These are phyloP conservation scores for Monilinia laxa DNA, from an alignment of 2,329 filamentous ascomycete genomes.

Conservation along the genomic window DNA sequence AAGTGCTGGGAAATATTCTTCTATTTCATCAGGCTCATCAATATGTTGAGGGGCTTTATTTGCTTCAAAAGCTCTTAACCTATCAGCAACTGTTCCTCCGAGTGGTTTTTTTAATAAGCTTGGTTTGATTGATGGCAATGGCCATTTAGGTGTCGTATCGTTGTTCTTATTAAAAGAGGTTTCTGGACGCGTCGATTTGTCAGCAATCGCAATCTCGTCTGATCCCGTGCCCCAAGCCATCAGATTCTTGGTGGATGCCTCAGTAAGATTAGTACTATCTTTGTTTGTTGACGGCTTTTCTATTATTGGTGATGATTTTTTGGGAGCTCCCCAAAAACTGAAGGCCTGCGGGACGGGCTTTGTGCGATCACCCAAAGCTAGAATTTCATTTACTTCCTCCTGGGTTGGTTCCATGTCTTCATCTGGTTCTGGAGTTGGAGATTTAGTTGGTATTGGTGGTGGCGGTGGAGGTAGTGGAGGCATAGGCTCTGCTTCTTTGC, in stretches of 20 bases:
- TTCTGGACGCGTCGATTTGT: slow-evolving; percentile 52
- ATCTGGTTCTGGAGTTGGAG: slow-evolving; percentile 17
- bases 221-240: slow-evolving; percentile 40
- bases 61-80: slow-evolving; percentile 56
- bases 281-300: slow-evolving; percentile 28
- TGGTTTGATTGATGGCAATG: slow-evolving; percentile 43
- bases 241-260: slow-evolving; percentile 42
- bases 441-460: slow-evolving; percentile 13
- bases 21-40: slow-evolving; percentile 20
- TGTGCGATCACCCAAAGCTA: slow-evolving; percentile 13
- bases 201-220: slow-evolving; percentile 51
- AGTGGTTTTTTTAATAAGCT: slow-evolving; percentile 48
- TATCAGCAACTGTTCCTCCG: slow-evolving; percentile 55
- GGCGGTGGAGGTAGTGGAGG: slow-evolving; percentile 8
- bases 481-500: slow-evolving; percentile 30
- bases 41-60: slow-evolving; percentile 38
- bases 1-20: slow-evolving; percentile 27
- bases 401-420: slow-evolving; percentile 40
- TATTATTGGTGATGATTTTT: slow-evolving; percentile 41
- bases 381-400: slow-evolving; percentile 39
- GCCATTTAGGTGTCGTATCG: slow-evolving; percentile 45
- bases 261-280: slow-evolving; percentile 31
- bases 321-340: slow-evolving; percentile 57
- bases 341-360: slow-evolving; percentile 43
- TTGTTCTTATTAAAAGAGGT: slow-evolving; percentile 44